A percentile compares a stretch with the other conserved stretches of the same genome.
Evolutionary conservation across 257 asterid genomes (phyloP).

Genomic region (Nicotiana benthamiana): DNA sequence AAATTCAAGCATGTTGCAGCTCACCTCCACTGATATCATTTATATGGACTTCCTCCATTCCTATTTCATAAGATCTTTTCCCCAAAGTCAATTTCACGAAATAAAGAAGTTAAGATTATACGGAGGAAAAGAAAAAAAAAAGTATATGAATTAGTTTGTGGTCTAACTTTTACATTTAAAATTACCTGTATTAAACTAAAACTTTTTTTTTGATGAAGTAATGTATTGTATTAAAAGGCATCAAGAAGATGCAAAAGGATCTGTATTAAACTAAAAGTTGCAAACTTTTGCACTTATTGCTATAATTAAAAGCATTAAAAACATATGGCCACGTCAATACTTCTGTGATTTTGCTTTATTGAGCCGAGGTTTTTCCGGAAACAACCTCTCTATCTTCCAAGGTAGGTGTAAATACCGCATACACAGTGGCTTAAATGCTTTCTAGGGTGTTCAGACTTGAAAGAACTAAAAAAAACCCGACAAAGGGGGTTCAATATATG

Average conservation of each 20-base stretch:
- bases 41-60: not conserved
- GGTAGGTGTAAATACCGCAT: no score
- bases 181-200: not conserved
- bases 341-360: no score
- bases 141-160: not conserved
- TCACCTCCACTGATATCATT: not conserved
- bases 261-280: not conserved
- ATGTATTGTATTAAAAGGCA: no score
- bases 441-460: no score
- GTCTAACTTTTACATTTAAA: not conserved
- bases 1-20: not conserved
- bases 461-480: no score
- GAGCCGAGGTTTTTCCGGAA: no score
- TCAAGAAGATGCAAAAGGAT: no score
- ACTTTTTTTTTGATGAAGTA: no score
- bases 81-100: not conserved
- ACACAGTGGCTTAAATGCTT: no score
- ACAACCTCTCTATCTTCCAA: no score
- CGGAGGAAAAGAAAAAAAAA: not conserved
- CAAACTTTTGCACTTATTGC: not conserved
- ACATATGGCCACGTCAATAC: not conserved
- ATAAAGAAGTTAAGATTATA: not conserved
- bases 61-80: not conserved
- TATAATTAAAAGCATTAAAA: not conserved
- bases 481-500: no score